phyloP scores from a whole-genome alignment of 2,329 filamentous ascomycete species.

The Elsinoe batatas region DNA sequence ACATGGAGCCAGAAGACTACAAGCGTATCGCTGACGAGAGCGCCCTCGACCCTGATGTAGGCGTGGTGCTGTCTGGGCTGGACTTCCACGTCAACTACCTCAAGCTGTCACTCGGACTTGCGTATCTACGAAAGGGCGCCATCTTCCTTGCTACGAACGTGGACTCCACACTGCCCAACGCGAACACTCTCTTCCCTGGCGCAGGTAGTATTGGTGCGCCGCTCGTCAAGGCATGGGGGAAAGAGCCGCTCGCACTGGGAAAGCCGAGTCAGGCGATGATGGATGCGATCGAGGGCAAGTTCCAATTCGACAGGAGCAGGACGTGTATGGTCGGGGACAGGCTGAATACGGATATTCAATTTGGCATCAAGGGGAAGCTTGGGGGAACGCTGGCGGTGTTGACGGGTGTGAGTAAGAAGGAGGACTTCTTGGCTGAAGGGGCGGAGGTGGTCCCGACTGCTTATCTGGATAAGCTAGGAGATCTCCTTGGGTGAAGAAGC shows the following conservation, averaged over 20 bases:
- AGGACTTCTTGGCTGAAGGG: conserved; percentile 64
- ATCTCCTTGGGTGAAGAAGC: conserved; percentile 43
- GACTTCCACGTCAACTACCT: conserved; percentile 96
- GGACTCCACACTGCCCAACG: conserved; percentile 79
- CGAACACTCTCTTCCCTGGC: conserved; percentile 77
- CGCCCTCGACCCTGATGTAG: conserved; percentile 78
- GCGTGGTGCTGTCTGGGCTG: conserved; percentile 76
- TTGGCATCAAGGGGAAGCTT: conserved; percentile 80
- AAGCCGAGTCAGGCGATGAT: conserved; percentile 99
- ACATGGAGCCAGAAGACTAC: conserved; percentile 75
- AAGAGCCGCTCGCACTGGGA: conserved; percentile 68
- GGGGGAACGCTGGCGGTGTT: conserved; percentile 86
- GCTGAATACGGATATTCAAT: conserved; percentile 90
- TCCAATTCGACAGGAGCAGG: conserved; percentile 69
- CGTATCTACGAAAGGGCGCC: conserved; percentile 75
- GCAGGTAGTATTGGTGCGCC: conserved; percentile 76
- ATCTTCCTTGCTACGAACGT: conserved; percentile 87
- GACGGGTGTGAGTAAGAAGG: conserved; percentile 79
- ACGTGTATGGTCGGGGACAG: conserved; percentile 96
- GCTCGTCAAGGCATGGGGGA: conserved; percentile 52
- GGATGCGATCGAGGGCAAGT: conserved; percentile 96
- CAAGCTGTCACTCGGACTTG: conserved; percentile 74
- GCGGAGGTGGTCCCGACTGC: conserved; percentile 63
- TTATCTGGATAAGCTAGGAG: conserved; percentile 76
- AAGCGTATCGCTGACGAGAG: conserved; percentile 59